Conservation (phyloP, 2,329 filamentous ascomycete species). For the Trichoderma sp. region DNA sequence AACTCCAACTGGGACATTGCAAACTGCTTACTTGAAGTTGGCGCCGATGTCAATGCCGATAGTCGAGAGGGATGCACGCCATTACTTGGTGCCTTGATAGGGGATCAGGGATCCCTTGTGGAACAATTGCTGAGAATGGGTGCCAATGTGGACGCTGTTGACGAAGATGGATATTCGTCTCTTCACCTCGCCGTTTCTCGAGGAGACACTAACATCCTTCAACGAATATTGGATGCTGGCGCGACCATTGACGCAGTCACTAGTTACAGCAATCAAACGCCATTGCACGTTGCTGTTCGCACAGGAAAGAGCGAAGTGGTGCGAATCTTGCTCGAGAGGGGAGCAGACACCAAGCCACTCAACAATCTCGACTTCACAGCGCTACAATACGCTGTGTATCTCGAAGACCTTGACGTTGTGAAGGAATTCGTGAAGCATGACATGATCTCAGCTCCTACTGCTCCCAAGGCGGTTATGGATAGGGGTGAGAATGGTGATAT, state of each 20-base stretch:
- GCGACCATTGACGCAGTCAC: background rate
- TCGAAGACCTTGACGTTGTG: background rate
- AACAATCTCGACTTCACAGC: background rate
- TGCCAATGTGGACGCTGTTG: background rate
- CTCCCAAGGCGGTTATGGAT: background rate
- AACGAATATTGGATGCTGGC: background rate
- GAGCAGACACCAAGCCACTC: background rate
- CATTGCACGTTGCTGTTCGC: conserved; percentile 3
- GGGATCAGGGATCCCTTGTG: background rate
- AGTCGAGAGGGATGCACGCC: background rate
- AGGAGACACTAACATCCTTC: background rate
- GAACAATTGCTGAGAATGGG: background rate
- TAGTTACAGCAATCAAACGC: background rate
- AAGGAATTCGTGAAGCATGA: background rate
- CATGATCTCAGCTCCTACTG: background rate
- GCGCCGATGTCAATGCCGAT: background rate
- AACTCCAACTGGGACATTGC: background rate
- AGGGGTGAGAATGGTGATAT: background rate
- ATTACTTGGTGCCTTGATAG: background rate
- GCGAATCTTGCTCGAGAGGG: background rate
- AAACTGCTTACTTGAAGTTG: background rate
- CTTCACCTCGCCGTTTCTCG: background rate
- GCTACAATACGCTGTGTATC: background rate
- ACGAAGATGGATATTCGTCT: background rate
- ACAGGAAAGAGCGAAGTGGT: fast-evolving